These are phyloP conservation scores for Epichloe elymi DNA, from an alignment of 2,329 filamentous ascomycete species.

Conservation along the genomic window DNA sequence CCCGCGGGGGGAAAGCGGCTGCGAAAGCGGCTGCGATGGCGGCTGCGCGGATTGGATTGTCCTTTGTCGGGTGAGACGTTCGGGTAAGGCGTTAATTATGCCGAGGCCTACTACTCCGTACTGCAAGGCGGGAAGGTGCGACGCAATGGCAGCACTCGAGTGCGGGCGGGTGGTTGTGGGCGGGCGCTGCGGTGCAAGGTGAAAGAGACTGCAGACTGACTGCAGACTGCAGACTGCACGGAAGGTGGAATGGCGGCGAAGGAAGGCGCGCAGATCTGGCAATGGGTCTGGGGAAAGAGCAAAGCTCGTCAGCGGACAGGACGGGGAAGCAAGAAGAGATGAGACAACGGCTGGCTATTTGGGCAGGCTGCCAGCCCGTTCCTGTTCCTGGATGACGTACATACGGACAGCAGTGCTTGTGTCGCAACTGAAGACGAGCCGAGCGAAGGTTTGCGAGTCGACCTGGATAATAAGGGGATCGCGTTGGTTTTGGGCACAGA, in stretches of 20 bases:
- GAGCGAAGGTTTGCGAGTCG: background rate
- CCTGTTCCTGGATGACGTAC: constrained; percentile 2
- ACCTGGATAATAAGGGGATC: background rate
- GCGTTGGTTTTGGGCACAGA: background rate
- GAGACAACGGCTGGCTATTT: too few species aligned
- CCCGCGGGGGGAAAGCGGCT: background rate
- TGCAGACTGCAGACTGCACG: too few species aligned
- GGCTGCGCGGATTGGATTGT: background rate
- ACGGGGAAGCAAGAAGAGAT: background rate
- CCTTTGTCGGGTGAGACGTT: background rate
- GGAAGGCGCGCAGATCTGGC: background rate
- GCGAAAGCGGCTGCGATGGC: background rate
- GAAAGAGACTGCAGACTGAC: too few species aligned
- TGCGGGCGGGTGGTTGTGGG: background rate
- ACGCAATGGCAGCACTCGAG: background rate
- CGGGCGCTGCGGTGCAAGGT: background rate
- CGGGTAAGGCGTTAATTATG: background rate
- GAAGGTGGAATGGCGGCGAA: background rate
- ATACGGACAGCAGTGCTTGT: background rate
- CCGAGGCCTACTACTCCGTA: background rate
- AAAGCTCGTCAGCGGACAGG: background rate
- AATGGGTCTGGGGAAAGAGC: background rate
- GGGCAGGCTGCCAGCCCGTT: background rate
- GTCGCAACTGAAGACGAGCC: background rate
- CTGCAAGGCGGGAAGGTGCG: background rate